Percentiles rank a stretch among this genome's conserved stretches.
These are phyloP conservation scores for Globisporangium splendens DNA, from an alignment of 352 stramenopile species.

Conservation along the genomic window DNA sequence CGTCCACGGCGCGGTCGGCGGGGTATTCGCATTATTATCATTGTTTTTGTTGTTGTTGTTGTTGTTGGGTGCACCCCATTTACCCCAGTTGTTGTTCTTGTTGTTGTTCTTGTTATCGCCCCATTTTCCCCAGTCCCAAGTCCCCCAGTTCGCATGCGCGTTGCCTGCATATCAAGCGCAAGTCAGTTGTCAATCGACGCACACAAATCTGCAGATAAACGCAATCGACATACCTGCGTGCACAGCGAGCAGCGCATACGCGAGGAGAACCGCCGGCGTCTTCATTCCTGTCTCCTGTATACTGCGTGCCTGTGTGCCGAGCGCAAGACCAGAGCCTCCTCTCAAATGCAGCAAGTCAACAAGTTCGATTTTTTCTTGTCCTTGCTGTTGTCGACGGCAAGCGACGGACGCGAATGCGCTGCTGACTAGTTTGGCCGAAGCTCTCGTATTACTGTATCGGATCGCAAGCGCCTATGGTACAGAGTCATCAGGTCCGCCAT, in stretches of 20 bases:
- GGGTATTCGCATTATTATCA: conserved; percentile 7
- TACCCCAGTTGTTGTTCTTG: not conserved
- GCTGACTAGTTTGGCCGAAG: too few species aligned
- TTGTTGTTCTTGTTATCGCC: not conserved
- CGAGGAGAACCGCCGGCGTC: conserved; percentile 4
- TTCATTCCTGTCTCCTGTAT: conserved; percentile 4
- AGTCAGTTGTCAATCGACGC: not conserved
- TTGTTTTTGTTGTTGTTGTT: not conserved
- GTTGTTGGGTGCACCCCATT: too few species aligned
- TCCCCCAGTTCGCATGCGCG: too few species aligned
- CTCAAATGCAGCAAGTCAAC: too few species aligned
- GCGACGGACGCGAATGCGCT: too few species aligned
- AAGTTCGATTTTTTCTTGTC: too few species aligned
- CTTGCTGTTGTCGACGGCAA: too few species aligned
- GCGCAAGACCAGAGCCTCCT: too few species aligned
- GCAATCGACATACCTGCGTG: not conserved
- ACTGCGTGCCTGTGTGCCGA: not conserved
- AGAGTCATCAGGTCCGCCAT: not conserved
- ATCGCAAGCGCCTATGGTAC: too few species aligned
- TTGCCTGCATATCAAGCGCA: not conserved
- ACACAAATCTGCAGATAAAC: not conserved
- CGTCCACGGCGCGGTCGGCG: conserved; percentile 4
- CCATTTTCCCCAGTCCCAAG: not conserved
- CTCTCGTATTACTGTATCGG: too few species aligned
- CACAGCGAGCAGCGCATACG: conserved; percentile 1